Evolutionary conservation across 2,329 filamentous ascomycete genomes (phyloP).

Genomic region (Fusarium miscanthi): DNA sequence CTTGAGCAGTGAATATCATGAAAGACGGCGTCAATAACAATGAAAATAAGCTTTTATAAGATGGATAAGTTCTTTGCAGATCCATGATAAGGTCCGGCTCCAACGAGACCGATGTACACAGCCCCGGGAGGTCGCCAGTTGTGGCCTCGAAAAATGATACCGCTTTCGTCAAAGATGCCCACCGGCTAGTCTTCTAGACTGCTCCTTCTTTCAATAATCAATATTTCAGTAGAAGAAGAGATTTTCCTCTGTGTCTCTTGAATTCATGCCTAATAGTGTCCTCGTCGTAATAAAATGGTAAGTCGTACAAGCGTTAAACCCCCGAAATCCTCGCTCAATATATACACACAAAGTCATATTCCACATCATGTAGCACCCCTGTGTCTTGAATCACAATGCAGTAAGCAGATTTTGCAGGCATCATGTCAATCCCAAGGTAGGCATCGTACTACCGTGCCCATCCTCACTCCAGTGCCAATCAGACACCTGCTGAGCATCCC

Average conservation of each 20-base stretch:
- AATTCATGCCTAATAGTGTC: not conserved
- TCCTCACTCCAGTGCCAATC: constrained; percentile 41
- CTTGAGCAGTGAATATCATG: not conserved
- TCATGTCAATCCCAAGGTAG: constrained; percentile 35
- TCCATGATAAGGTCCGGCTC: not conserved
- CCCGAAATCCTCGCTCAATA: not conserved
- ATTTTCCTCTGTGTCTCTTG: not conserved
- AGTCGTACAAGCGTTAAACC: constrained; percentile 21
- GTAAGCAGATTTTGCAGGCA: constrained; percentile 14
- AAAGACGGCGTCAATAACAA: not conserved
- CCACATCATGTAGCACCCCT: not conserved
- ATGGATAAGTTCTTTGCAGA: not conserved
- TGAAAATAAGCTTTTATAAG: not conserved
- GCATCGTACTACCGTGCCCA: constrained; percentile 14
- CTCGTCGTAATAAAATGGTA: constrained; percentile 3
- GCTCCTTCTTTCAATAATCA: not conserved
- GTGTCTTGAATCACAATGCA: not conserved
- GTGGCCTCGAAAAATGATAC: constrained; percentile 22
- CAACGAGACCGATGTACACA: not conserved
- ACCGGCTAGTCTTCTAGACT: not conserved
- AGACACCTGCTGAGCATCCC: constrained; percentile 29
- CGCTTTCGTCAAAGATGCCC: constrained; percentile 12
- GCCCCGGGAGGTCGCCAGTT: constrained; percentile 5
- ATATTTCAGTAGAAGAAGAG: not conserved
- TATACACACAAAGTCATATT: constrained; percentile 4